Conservation (phyloP, 192 early-diverging fungal species). For the Lobosporangium transversale region DNA sequence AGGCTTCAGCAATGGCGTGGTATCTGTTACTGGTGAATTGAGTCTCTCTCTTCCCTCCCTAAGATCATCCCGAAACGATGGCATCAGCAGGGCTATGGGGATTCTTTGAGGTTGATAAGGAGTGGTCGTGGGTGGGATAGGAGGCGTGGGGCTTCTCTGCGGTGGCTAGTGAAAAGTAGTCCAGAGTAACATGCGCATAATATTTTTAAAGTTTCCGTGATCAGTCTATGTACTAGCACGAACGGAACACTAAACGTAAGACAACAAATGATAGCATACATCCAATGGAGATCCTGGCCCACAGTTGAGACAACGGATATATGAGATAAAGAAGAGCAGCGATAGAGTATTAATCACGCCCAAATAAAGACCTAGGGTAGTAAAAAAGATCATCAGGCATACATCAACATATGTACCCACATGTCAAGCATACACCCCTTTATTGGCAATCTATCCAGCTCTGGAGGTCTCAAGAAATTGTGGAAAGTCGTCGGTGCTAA, state of each 20-base stretch:
- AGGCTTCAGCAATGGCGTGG: too few species aligned
- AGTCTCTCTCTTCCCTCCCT: neutral
- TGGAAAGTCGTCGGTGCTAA: too few species aligned
- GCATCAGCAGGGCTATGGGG: neutral
- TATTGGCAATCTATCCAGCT: too few species aligned
- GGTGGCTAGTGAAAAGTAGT: constrained; percentile 18
- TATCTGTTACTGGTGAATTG: constrained; percentile 1
- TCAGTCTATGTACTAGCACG: neutral
- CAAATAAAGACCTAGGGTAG: constrained; percentile 43
- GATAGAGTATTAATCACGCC: constrained; percentile 43
- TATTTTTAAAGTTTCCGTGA: too few species aligned
- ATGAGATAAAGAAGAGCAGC: constrained; percentile 54
- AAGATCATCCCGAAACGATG: neutral
- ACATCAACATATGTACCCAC: too few species aligned
- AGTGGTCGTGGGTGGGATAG: constrained; percentile 33
- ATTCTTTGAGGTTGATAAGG: constrained; percentile 20
- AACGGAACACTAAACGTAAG: neutral
- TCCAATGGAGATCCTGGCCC: constrained; percentile 59
- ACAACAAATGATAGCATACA: constrained; percentile 18
- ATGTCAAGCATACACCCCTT: neutral
- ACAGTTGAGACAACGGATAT: constrained; percentile 51
- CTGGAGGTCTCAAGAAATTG: too few species aligned
- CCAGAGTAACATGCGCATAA: too few species aligned
- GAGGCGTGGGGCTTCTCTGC: constrained; percentile 3
- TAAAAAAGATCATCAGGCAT: too few species aligned